Base-by-base conservation (phyloP, 2,329 filamentous ascomycete species). In the Leptographium galeiforme region DNA sequence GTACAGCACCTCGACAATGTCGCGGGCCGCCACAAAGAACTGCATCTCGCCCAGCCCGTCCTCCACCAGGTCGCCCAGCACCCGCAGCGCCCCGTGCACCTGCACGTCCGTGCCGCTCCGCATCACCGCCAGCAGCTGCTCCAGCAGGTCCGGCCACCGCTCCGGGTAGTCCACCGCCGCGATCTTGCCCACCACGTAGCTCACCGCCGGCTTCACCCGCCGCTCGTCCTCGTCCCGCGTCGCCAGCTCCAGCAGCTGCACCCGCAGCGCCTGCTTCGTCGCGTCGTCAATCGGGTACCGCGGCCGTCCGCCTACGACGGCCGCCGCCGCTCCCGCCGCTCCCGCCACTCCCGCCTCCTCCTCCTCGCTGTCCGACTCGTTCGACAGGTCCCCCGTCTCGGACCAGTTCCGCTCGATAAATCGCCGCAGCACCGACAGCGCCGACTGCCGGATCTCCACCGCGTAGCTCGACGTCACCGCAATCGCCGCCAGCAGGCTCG, bases 41-140 rank as follows among this genome's bases (percentile, higher is more conserved):
- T 96, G 90, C 57, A 89, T 87, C 65, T 97, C 91, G 63, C 84
- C 94, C 67, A 98, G 79, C 59, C 88, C 89, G 63, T 95, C 91
- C 57, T 97, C 90, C 32, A 98, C 87, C 47, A 98, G 75, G 67
- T 97, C 91, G 59, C 81, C 77, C 46, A 98, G 79, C 30, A 97
- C 89, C 65, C 86, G 87, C 56, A 98, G 74, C 10, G 91, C 87
- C 51, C 93, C 93, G 66, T 96, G 89, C 50, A 96, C 73, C 65
- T 95, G 89, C 48, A 75, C 72, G 62, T 95, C 88, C 58, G 75
- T 82, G 57, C 87, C 89, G 52, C 75, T 78, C 52, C 85, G 80
- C 62, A 97, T 87, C 50, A 90, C 76, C 45, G 79, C 78, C 57
- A 98, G 78, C 44, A 97, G 75, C 38, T 82, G 79, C 25, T 89